Evolutionary conservation across 2,329 filamentous ascomycete genomes (phyloP).

Genomic region (Pseudophaeomoniella oleicola): DNA sequence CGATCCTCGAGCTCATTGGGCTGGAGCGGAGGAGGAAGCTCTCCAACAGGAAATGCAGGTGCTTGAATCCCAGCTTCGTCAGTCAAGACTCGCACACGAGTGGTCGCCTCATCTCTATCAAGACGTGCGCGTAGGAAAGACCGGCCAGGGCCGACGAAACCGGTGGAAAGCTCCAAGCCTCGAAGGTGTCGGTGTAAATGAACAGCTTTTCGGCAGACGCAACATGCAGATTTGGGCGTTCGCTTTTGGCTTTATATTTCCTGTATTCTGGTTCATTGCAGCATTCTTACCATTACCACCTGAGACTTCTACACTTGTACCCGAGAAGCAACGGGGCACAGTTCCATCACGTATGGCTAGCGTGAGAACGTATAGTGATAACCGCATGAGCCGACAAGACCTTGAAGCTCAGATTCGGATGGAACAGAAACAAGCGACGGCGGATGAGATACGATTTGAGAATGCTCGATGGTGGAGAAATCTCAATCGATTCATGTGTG

Average conservation of each 20-base stretch:
- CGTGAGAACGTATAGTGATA: constrained; percentile 10
- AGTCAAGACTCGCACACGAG: constrained; percentile 43
- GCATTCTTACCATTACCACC: constrained; percentile 58
- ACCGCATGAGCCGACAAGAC: constrained; percentile 23
- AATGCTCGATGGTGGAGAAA: constrained; percentile 53
- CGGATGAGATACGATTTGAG: constrained; percentile 35
- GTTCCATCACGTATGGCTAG: constrained; percentile 1
- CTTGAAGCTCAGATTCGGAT: constrained; percentile 19
- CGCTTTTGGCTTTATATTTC: constrained; percentile 62
- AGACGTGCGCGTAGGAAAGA: constrained; percentile 40
- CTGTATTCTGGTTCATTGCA: constrained; percentile 66
- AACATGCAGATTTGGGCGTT: constrained; percentile 66
- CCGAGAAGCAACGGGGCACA: background rate
- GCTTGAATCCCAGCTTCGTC: constrained; percentile 17
- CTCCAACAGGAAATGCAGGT: constrained; percentile 5
- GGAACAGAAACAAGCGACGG: constrained; percentile 21
- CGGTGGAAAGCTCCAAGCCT: constrained; percentile 62
- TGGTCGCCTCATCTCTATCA: constrained; percentile 61
- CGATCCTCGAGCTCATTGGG: constrained; percentile 30
- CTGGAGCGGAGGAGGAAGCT: constrained; percentile 10
- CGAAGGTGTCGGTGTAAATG: constrained; percentile 44
- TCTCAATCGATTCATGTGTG: constrained; percentile 46
- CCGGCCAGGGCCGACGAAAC: constrained; percentile 21
- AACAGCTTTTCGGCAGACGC: constrained; percentile 46
- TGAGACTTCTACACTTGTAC: constrained; percentile 11